Conservation (phyloP, 2,329 filamentous ascomycete genomes). For the Uncinocarpus reesii region DNA sequence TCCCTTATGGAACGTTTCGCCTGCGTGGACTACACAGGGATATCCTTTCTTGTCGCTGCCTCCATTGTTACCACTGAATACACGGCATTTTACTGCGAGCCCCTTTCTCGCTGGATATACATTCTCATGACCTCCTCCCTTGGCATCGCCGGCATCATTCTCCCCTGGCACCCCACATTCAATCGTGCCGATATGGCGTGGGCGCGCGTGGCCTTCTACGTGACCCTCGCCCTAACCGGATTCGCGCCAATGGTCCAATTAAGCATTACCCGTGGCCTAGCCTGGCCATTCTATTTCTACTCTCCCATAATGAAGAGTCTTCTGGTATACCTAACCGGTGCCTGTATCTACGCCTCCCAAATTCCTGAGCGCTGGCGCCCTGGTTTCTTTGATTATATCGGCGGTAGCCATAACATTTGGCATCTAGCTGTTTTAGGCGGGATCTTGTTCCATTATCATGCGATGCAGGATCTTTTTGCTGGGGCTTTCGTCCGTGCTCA, state of each 20-base stretch:
- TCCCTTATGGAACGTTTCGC: slow-evolving; percentile 87
- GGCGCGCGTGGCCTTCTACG: slow-evolving; percentile 84
- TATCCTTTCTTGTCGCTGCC: slow-evolving; percentile 81
- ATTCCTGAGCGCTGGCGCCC: slow-evolving; percentile 88
- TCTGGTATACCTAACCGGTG: slow-evolving; percentile 73
- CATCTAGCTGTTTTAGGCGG: slow-evolving; percentile 88
- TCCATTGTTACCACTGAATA: slow-evolving; percentile 98
- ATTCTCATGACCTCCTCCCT: slow-evolving; percentile 71
- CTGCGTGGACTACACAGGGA: slow-evolving; percentile 96
- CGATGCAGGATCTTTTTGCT: slow-evolving; percentile 91
- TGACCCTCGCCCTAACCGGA: slow-evolving; percentile 74
- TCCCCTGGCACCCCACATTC: slow-evolving; percentile 94
- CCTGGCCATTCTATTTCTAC: slow-evolving; percentile 83
- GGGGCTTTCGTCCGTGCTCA: slow-evolving; percentile 61
- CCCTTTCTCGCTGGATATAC: slow-evolving; percentile 73
- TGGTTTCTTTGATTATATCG: slow-evolving; percentile 88
- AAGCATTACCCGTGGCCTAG: slow-evolving; percentile 61
- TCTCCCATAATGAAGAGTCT: slow-evolving; percentile 76
- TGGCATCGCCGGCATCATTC: slow-evolving; percentile 74
- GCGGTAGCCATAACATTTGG: slow-evolving; percentile 95
- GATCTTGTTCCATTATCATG: slow-evolving; percentile 92
- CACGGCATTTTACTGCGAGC: slow-evolving; percentile 97
- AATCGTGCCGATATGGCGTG: slow-evolving; percentile 88
- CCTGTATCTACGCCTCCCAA: slow-evolving; percentile 80
- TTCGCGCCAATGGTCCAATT: slow-evolving; percentile 84